Percentiles rank a stretch among this genome's conserved stretches.
Conservation (phyloP, 345 rosid species). For the Populus davidiana region DNA sequence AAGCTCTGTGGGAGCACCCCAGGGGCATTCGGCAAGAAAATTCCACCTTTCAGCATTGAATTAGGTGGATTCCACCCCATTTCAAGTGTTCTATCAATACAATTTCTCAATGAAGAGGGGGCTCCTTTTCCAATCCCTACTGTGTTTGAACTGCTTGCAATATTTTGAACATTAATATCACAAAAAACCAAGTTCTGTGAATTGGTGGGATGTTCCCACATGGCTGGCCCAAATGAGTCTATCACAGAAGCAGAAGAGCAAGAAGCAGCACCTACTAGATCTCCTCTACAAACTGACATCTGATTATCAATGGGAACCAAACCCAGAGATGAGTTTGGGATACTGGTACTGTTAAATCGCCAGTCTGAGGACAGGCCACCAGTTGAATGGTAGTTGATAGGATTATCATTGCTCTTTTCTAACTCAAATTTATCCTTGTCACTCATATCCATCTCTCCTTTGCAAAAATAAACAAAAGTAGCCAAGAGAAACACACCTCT, state of each 20-base stretch:
- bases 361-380: slow-evolving; percentile 49
- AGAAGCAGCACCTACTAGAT: slow-evolving; percentile 46
- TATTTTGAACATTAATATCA: slow-evolving; percentile 45
- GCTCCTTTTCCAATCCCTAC: slow-evolving; percentile 40
- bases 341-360: slow-evolving; percentile 51
- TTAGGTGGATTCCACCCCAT: slow-evolving; percentile 67
- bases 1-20: slow-evolving; percentile 60
- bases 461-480: slow-evolving; percentile 19
- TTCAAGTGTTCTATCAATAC: slow-evolving; percentile 54
- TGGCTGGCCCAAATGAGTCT: slow-evolving; percentile 54
- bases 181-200: slow-evolving; percentile 61
- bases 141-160: slow-evolving; percentile 34
- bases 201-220: slow-evolving; percentile 67
- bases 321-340: slow-evolving; percentile 45
- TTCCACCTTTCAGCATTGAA: slow-evolving; percentile 60
- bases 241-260: slow-evolving; percentile 70
- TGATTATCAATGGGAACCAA: slow-evolving; percentile 50
- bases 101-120: slow-evolving; percentile 46
- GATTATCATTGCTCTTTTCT: slow-evolving; percentile 50
- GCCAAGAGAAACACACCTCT: slow-evolving; percentile 18
- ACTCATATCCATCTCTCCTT: slow-evolving; percentile 52
- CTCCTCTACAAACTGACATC: slow-evolving; percentile 36
- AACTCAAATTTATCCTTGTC: slow-evolving; percentile 59
- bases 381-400: slow-evolving; percentile 43
- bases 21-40: slow-evolving; percentile 48